These are phyloP conservation scores for Nymphaea colorata DNA, from an alignment of 164 flowering plant species.

Conservation along the genomic window DNA sequence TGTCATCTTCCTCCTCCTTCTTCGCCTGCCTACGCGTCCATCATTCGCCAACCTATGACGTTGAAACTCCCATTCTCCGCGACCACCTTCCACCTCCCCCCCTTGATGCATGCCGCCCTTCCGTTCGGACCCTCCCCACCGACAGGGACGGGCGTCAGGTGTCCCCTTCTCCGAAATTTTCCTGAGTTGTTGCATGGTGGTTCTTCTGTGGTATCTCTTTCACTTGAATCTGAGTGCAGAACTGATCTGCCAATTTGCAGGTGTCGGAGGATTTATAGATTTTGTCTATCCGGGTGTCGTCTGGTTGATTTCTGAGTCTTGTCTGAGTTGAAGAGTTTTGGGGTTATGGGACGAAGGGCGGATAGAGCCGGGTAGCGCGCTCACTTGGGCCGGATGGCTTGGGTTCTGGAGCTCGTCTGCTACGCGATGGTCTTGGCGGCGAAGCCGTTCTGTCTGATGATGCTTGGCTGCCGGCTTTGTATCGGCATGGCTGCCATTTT, in stretches of 20 bases:
- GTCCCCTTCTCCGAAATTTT: no score
- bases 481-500: conserved; percentile 18
- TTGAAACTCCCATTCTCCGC: not conserved
- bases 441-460: conserved; percentile 34
- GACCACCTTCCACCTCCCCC: not conserved
- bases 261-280: no score
- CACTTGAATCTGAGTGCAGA: no score
- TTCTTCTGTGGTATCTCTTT: no score
- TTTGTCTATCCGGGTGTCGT: not conserved
- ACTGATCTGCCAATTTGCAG: no score
- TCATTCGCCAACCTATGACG: not conserved
- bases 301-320: not conserved
- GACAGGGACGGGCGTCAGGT: no score
- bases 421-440: conserved; percentile 18
- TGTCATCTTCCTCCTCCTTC: not conserved
- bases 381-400: conserved; percentile 6
- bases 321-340: not conserved
- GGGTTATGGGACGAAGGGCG: not conserved
- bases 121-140: not conserved
- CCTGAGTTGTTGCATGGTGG: no score
- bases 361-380: not conserved
- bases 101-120: not conserved
- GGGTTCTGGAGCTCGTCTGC: conserved; percentile 8
- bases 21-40: not conserved
- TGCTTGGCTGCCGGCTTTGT: conserved; percentile 16